Evolutionary conservation across 2,329 filamentous ascomycete species (phyloP), one percentile per base, ranked within the genome.

Genomic region (Colletotrichum higginsianum): DNA sequence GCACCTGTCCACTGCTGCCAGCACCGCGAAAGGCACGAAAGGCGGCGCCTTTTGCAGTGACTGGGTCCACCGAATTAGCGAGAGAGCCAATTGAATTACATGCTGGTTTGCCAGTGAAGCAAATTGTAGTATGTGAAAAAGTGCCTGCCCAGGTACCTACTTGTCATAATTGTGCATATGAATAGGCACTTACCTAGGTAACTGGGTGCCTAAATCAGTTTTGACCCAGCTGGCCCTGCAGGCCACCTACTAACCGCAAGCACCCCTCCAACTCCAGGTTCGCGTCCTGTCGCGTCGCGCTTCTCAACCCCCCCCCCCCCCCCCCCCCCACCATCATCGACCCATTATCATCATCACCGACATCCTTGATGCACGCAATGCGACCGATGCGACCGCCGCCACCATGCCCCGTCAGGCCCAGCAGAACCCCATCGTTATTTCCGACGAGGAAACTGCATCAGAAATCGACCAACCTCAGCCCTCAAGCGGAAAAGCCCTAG

Each of bases 401-500:
- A 70, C 49, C 12, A 72, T 72, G 69, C 42, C 30, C 15, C n/a
- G 44, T 15, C 42, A 38, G 53, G 64, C 23, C 42, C 42, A 50
- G 50, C 9, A 44, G 15, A 13, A 6, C 3, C 3, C 69, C 4
- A 56, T 72, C n/a, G 44, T 72, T 2, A 62, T 66, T 30, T 73
- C 69, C 15, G 68, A 72, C 35, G 61, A 66, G 6, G 67, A 71
- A 15, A 58, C 68, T 13, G 47, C 42, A 23, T 58, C 58, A 2
- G 68, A 53, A 18, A 2, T 42, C 8, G 69, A 49, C 30, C 62
- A 65, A 4, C 15, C 50, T 15, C 50, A 12, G 4, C 16, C 40
- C 9, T 18, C 40, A 4, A 61, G 26, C 38, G 40, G 50, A 2
- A 76, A 74, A 16, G 53, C 74, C 1, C 56, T 73, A 4, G 73